phyloP scores from a whole-genome alignment of 2,329 filamentous ascomycete species.

The Xylaria sp. region DNA sequence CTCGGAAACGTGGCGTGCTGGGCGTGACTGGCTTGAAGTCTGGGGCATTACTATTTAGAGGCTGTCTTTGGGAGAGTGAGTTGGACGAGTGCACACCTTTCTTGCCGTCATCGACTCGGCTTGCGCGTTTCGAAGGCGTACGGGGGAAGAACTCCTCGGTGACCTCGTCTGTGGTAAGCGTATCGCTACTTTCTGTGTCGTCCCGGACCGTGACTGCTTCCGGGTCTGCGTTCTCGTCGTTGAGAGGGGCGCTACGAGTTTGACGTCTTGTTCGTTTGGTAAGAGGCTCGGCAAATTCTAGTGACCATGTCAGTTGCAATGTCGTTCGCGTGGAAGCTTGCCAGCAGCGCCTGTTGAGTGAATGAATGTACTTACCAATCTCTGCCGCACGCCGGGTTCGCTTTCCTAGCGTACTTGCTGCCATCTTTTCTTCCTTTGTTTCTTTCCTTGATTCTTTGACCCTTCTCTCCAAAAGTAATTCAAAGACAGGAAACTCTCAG shows the following conservation, averaged over 20 bases:
- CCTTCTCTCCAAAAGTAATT: conserved; percentile 6
- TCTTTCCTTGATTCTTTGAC: conserved; percentile 11
- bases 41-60: conserved; percentile 32
- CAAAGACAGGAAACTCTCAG: background rate
- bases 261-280: conserved; percentile 61
- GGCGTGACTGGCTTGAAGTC: conserved; percentile 70
- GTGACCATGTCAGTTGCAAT: conserved; percentile 39
- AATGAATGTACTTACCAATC: conserved; percentile 50
- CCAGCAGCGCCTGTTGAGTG: conserved; percentile 16
- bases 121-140: conserved; percentile 41
- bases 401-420: conserved; percentile 58
- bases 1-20: conserved; percentile 79
- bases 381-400: conserved; percentile 55
- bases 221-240: conserved; percentile 76
- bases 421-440: conserved; percentile 42
- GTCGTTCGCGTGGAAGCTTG: conserved; percentile 16
- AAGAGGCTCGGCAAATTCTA: conserved; percentile 51
- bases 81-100: conserved; percentile 34
- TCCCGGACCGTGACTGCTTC: conserved; percentile 54
- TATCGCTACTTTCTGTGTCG: conserved; percentile 58
- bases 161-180: conserved; percentile 50
- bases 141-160: conserved; percentile 49
- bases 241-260: conserved; percentile 58
- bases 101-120: conserved; percentile 34
- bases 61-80: background rate